A percentile compares a stretch with the other conserved stretches of the same genome.
Evolutionary conservation across 2,329 filamentous ascomycete species (phyloP).

Genomic region (Penicillium sp.): DNA sequence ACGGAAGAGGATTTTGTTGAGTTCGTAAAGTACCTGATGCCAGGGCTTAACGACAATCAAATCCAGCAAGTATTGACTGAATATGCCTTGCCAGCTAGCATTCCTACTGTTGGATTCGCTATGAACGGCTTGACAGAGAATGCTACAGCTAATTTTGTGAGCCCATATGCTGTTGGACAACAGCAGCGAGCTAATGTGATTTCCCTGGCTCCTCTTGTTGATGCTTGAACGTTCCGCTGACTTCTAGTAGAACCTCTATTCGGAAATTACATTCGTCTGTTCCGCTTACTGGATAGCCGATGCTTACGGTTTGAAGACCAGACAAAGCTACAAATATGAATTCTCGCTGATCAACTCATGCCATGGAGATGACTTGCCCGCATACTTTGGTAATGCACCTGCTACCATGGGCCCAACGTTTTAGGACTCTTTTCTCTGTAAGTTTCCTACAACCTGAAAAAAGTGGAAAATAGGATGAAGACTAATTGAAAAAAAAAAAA

Average conservation of each 20-base stretch:
- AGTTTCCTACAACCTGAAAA: constrained; percentile 10
- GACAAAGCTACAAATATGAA: constrained; percentile 46
- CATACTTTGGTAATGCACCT: constrained; percentile 26
- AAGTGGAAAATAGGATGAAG: neutral
- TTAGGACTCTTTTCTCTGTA: constrained; percentile 19
- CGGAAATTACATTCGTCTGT: constrained; percentile 54
- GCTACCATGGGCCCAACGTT: constrained; percentile 12
- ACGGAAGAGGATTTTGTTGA: constrained; percentile 11
- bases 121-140: constrained; percentile 31
- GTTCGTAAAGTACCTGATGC: constrained; percentile 30
- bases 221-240: too few relatives aligned
- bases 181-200: constrained; percentile 47
- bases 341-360: constrained; percentile 64
- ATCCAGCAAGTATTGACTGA: constrained; percentile 37
- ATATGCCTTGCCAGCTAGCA: constrained; percentile 31
- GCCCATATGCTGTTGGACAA: constrained; percentile 48
- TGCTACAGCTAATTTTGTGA: constrained; percentile 49
- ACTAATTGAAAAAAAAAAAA: neutral
- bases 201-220: neutral
- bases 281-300: constrained; percentile 54
- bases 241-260: constrained; percentile 50
- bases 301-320: constrained; percentile 35
- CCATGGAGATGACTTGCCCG: constrained; percentile 59
- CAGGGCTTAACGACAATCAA: constrained; percentile 39
- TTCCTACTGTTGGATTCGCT: constrained; percentile 27